phyloP scores from a whole-genome alignment of 1,139 yeast genomes.

The Hemisphaericaspora lyxosophila region DNA sequence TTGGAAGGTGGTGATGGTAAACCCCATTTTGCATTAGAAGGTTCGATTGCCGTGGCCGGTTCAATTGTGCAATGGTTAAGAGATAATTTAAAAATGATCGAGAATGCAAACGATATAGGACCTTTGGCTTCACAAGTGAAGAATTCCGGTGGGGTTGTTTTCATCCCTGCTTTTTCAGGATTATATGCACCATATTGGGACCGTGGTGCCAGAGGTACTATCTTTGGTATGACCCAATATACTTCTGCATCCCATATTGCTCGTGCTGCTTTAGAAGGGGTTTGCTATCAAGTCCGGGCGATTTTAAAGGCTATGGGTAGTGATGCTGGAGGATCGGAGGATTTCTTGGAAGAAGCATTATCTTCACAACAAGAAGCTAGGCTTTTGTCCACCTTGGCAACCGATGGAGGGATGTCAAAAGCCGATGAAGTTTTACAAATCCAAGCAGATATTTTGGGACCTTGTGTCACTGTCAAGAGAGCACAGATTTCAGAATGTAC shows the following conservation, averaged over 20 bases:
- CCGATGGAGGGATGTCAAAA: conserved; percentile 95
- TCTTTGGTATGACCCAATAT: conserved; percentile 88
- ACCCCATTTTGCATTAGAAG: conserved; percentile 91
- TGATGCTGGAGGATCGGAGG: conserved; percentile 65
- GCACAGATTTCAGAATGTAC: conserved; percentile 89
- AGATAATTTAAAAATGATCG: conserved; percentile 82
- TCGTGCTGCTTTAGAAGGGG: conserved; percentile 93
- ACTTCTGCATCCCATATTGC: conserved; percentile 87
- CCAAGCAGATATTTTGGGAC: conserved; percentile 87
- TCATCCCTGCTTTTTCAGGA: conserved; percentile 94
- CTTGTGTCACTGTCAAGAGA: conserved; percentile 79
- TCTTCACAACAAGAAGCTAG: conserved; percentile 41
- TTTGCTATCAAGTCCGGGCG: conserved; percentile 90
- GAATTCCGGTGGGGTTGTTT: conserved; percentile 88
- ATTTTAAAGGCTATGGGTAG: conserved; percentile 86
- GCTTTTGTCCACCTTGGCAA: conserved; percentile 63
- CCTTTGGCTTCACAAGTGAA: conserved; percentile 82
- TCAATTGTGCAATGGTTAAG: conserved; percentile 93
- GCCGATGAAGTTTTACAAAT: conserved; percentile 92
- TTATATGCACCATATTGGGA: conserved; percentile 97
- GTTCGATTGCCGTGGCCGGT: conserved; percentile 96
- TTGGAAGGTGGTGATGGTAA: conserved; percentile 49
- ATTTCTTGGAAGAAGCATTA: conserved; percentile 45
- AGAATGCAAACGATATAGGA: conserved; percentile 83
- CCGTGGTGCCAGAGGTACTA: conserved; percentile 87